These are phyloP conservation scores for Leishmania guyanensis DNA, from an alignment of 208 protist genomes.

Conservation along the genomic window DNA sequence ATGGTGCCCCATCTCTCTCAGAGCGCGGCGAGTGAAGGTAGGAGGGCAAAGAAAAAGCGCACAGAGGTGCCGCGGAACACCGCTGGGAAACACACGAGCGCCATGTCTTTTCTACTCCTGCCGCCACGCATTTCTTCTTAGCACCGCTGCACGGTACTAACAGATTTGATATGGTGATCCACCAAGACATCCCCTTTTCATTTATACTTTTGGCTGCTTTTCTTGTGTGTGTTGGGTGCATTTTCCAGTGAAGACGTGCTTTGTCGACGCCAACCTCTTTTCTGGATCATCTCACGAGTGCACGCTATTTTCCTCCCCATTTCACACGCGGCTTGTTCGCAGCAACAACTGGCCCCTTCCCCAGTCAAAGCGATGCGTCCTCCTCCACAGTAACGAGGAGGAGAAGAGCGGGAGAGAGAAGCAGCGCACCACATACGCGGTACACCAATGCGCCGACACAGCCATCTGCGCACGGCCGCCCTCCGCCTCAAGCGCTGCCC, in stretches of 20 bases:
- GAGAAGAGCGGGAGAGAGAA: background rate
- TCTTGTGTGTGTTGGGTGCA: background rate
- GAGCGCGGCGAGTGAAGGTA: background rate
- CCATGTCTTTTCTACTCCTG: background rate
- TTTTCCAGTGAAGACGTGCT: too few relatives aligned
- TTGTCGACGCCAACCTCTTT: too few relatives aligned
- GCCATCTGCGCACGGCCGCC: background rate
- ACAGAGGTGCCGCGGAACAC: background rate
- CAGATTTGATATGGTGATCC: background rate
- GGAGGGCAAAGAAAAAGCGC: background rate
- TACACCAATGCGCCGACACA: background rate
- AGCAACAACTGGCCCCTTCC: too few relatives aligned
- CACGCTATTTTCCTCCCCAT: too few relatives aligned
- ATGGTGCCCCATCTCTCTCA: background rate
- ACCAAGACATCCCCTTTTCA: background rate
- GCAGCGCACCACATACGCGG: background rate
- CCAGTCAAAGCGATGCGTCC: too few relatives aligned
- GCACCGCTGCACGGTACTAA: background rate
- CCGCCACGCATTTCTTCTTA: background rate
- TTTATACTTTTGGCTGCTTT: background rate
- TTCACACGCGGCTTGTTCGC: too few relatives aligned
- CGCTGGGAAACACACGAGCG: background rate
- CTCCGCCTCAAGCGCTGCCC: background rate
- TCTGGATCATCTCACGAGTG: too few relatives aligned
- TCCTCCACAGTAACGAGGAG: background rate